Evolutionary conservation across 2,329 filamentous ascomycete genomes (phyloP).

Genomic region (Stenocarpella maydis): DNA sequence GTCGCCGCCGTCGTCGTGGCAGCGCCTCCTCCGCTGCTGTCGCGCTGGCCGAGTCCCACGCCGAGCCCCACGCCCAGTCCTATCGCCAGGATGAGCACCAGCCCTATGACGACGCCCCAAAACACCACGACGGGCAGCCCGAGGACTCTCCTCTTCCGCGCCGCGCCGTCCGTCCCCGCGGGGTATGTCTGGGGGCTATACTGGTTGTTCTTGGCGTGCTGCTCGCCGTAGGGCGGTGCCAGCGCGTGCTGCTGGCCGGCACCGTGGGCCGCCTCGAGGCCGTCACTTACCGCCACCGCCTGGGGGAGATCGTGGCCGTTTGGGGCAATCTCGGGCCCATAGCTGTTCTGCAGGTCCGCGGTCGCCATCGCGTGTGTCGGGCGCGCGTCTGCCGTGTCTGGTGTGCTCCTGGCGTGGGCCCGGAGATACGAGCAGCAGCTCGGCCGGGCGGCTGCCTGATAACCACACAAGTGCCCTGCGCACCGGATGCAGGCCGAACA

Average conservation of each 20-base stretch:
- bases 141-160: neutral
- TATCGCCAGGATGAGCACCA: conserved; percentile 15
- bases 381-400: neutral
- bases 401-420: neutral
- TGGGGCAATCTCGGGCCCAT: conserved; percentile 21
- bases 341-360: conserved; percentile 24
- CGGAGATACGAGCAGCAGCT: neutral
- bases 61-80: conserved; percentile 17
- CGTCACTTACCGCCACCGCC: neutral
- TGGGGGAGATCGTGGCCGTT: neutral
- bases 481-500: neutral
- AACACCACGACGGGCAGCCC: neutral
- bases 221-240: neutral
- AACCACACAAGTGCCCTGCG: too few relatives aligned
- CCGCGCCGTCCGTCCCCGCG: neutral
- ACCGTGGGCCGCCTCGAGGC: conserved; percentile 1
- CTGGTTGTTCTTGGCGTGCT: neutral
- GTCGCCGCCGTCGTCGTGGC: neutral
- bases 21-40: neutral
- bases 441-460: neutral
- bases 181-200: neutral
- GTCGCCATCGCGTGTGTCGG: conserved; percentile 1
- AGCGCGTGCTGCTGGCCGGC: neutral
- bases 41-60: conserved; percentile 1
- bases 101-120: neutral